phyloP scores from a whole-genome alignment of 345 rosid genomes.

The Populus tremula region DNA sequence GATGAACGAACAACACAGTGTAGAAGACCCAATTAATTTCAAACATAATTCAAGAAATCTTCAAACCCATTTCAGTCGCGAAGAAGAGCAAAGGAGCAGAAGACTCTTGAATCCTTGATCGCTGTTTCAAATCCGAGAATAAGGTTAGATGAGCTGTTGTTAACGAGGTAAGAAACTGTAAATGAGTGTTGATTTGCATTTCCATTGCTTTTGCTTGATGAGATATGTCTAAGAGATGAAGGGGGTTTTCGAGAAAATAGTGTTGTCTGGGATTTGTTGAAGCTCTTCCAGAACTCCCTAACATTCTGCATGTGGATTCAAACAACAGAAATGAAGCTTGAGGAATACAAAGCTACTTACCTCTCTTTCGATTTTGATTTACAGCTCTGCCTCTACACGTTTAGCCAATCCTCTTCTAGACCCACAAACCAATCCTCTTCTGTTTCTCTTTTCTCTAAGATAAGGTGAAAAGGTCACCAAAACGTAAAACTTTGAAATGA shows the following conservation, averaged over 20 bases:
- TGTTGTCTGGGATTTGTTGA: neutral
- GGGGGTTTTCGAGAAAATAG: neutral
- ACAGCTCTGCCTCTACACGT: neutral
- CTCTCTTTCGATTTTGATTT: neutral
- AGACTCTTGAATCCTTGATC: too few relatives aligned
- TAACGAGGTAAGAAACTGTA: slow-evolving; percentile 38
- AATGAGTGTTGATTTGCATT: slow-evolving; percentile 13
- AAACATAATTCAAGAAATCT: too few relatives aligned
- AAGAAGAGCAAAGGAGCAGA: too few relatives aligned
- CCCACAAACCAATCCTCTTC: neutral
- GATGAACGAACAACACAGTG: too few relatives aligned
- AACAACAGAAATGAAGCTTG: neutral
- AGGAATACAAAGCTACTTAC: neutral
- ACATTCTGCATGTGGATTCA: neutral
- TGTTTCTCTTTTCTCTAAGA: neutral
- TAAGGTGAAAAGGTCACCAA: neutral
- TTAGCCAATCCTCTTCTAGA: too few relatives aligned
- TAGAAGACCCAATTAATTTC: too few relatives aligned
- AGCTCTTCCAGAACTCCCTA: neutral
- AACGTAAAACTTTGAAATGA: neutral
- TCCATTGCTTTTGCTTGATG: neutral
- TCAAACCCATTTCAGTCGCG: too few relatives aligned
- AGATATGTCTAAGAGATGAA: neutral
- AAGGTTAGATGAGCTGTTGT: neutral
- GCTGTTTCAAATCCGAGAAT: too few relatives aligned